These are phyloP conservation scores for Penicillium pulvis DNA, from an alignment of 495 filamentous ascomycete genomes.

Conservation along the genomic window DNA sequence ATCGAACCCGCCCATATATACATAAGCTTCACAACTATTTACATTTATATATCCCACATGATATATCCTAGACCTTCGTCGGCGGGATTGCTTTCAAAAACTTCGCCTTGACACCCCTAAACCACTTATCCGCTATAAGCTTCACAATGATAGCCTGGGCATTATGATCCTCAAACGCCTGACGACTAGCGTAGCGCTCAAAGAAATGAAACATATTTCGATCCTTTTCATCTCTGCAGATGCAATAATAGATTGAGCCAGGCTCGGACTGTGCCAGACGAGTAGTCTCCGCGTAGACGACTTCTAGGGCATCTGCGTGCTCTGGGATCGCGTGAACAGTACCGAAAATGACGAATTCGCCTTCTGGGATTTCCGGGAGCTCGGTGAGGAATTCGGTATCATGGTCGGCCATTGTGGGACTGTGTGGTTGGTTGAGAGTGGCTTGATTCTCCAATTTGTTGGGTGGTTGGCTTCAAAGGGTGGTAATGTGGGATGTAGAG, in stretches of 20 bases:
- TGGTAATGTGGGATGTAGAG: background rate
- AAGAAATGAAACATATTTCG: constrained; percentile 39
- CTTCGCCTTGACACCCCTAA: constrained; percentile 30
- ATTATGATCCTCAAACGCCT: constrained; percentile 38
- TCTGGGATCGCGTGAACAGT: constrained; percentile 35
- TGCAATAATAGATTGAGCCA: constrained; percentile 36
- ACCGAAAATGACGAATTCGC: constrained; percentile 32
- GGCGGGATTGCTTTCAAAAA: constrained; percentile 20
- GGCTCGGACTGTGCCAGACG: constrained; percentile 31
- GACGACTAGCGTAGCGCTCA: constrained; percentile 29
- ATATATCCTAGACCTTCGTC: too few relatives aligned
- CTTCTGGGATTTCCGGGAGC: constrained; percentile 19
- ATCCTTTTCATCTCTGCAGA: constrained; percentile 29
- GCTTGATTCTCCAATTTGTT: background rate
- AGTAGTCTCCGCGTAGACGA: constrained; percentile 36
- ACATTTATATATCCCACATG: background rate
- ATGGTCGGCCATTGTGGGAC: background rate
- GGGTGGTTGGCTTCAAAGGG: background rate
- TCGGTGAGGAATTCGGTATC: constrained; percentile 13
- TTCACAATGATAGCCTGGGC: constrained; percentile 33
- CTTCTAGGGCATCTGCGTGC: constrained; percentile 37
- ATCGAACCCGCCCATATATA: too few relatives aligned
- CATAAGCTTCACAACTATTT: background rate
- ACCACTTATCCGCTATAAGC: constrained; percentile 29
- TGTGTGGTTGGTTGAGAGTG: background rate